Conservation (phyloP, 169 alveolate genomes). For the Plasmodium gallinaceum region DNA sequence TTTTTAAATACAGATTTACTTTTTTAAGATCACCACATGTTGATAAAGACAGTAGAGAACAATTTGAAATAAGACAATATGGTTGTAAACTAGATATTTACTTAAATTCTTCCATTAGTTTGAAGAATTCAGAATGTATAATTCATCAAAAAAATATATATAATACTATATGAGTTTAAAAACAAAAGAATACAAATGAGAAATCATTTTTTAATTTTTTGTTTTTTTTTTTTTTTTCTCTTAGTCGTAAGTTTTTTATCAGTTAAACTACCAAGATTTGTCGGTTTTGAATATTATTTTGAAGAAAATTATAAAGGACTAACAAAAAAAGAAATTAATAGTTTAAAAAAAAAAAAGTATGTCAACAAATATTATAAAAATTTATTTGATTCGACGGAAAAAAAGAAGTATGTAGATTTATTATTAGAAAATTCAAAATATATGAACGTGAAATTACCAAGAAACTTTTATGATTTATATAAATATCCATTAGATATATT, state of each 20-base stretch:
- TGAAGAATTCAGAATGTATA: constrained; percentile 48
- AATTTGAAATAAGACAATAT: constrained; percentile 70
- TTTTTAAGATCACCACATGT: constrained; percentile 73
- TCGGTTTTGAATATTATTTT: constrained; percentile 68
- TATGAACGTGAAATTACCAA: constrained; percentile 65
- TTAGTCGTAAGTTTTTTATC: constrained; percentile 49
- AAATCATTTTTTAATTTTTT: neutral
- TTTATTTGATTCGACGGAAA: constrained; percentile 30
- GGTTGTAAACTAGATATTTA: constrained; percentile 56
- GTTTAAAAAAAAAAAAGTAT: constrained; percentile 52
- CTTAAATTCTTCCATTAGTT: constrained; percentile 33
- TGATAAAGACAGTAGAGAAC: constrained; percentile 76
- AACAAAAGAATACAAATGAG: neutral
- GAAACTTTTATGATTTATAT: constrained; percentile 52
- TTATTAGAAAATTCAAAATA: constrained; percentile 66
- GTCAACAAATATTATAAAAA: constrained; percentile 67
- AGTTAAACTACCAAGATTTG: constrained; percentile 64
- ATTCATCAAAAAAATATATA: neutral
- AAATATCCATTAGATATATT: constrained; percentile 46
- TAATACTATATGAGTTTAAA: neutral
- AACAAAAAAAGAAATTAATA: constrained; percentile 43
- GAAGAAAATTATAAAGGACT: constrained; percentile 67
- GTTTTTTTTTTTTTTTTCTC: neutral
- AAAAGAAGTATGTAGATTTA: constrained; percentile 45
- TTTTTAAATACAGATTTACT: constrained; percentile 28